Evolutionary conservation across 352 stramenopile species (phyloP).

Genomic region (Globisporangium uncinulatum): DNA sequence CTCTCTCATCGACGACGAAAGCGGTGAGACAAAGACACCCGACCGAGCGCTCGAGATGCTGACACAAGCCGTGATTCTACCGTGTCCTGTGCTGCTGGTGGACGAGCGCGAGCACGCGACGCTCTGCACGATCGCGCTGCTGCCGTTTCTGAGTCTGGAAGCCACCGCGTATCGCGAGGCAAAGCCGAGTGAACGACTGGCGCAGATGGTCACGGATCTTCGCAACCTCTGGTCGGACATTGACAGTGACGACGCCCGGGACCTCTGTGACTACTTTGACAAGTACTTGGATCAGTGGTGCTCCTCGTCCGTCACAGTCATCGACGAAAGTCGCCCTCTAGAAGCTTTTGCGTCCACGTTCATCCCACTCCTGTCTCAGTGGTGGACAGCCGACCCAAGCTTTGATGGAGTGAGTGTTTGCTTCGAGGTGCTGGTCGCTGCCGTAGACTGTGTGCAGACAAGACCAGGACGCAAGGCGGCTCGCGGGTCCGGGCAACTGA

Average conservation of each 20-base stretch:
- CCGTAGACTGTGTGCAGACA: conserved; percentile 2
- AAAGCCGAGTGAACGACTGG: neutral
- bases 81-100: conserved; percentile 26
- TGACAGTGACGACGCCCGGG: neutral
- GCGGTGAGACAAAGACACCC: conserved; percentile 2
- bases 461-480: neutral
- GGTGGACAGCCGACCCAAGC: neutral
- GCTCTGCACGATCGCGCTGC: conserved; percentile 33
- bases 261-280: conserved; percentile 4
- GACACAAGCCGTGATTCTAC: conserved; percentile 20
- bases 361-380: neutral
- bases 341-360: conserved; percentile 6
- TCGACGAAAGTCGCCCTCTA: neutral
- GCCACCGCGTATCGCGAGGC: neutral
- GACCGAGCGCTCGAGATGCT: conserved; percentile 17
- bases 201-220: conserved; percentile 9
- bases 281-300: neutral
- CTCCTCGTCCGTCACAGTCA: neutral
- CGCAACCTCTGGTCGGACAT: conserved; percentile 4
- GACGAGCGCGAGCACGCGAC: conserved; percentile 30
- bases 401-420: conserved; percentile 17
- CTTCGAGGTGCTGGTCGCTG: conserved; percentile 31
- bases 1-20: neutral
- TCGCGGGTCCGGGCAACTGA: conserved; percentile 1
- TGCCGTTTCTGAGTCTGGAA: conserved; percentile 23